Conservation (phyloP, 495 filamentous ascomycete genomes). For the Hypoxylon trugodes region DNA sequence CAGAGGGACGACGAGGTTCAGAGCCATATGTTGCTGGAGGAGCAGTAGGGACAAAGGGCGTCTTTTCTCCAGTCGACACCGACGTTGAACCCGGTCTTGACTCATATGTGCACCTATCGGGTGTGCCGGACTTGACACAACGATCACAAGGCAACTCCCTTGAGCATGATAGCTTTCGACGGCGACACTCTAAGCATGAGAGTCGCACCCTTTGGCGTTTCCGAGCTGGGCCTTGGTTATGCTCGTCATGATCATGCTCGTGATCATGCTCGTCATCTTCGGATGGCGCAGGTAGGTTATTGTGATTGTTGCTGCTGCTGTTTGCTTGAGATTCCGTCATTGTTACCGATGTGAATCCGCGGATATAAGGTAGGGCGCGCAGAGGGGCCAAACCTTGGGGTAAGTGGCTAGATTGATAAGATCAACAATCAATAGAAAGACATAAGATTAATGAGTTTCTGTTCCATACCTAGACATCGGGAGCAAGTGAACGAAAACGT, state of each 20-base stretch:
- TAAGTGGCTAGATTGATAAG: conserved; percentile 32
- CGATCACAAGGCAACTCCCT: conserved; percentile 61
- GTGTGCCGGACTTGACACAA: conserved; percentile 59
- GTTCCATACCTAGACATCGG: conserved; percentile 32
- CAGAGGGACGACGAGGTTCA: conserved; percentile 31
- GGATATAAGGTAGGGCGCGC: conserved; percentile 22
- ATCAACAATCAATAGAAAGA: conserved; percentile 21
- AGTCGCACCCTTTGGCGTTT: conserved; percentile 60
- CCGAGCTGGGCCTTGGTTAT: conserved; percentile 48
- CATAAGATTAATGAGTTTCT: not conserved
- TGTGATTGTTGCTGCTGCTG: too few relatives aligned
- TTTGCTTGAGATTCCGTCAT: conserved; percentile 29
- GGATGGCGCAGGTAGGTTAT: conserved; percentile 8
- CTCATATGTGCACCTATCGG: conserved; percentile 60
- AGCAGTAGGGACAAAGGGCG: conserved; percentile 5
- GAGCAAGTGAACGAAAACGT: conserved; percentile 2
- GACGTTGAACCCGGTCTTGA: conserved; percentile 48
- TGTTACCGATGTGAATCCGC: conserved; percentile 12
- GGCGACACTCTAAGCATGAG: conserved; percentile 59
- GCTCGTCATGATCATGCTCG: conserved; percentile 31
- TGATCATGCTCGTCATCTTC: conserved; percentile 37
- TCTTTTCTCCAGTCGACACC: conserved; percentile 17
- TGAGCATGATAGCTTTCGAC: conserved; percentile 61
- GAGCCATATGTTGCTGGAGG: conserved; percentile 20
- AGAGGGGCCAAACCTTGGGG: conserved; percentile 19